A percentile compares a stretch with the other conserved stretches of the same genome.
phyloP scores from a whole-genome alignment of 2,329 filamentous ascomycete genomes.

The Scopulariopsis brevicaulis region DNA sequence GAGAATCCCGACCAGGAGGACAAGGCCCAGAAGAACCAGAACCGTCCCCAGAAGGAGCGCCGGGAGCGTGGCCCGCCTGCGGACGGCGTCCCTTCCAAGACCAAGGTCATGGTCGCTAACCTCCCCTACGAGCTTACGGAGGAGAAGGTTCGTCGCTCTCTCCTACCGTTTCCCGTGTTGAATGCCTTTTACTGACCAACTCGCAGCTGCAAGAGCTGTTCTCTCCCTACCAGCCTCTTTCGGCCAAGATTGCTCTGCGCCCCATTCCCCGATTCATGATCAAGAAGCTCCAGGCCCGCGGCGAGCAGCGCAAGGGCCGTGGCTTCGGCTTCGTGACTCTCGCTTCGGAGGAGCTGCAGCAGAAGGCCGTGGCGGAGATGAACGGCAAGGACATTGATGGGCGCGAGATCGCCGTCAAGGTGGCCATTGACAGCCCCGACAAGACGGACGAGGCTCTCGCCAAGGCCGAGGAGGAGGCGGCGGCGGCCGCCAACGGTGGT shows the following conservation, averaged over 20 bases:
- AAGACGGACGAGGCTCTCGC: conserved; percentile 66
- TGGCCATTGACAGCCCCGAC: conserved; percentile 97
- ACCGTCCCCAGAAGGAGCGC: conserved; percentile 47
- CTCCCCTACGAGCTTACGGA: conserved; percentile 96
- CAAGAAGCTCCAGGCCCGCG: conserved; percentile 98
- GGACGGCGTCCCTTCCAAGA: conserved; percentile 96
- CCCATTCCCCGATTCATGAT: conserved; percentile 99
- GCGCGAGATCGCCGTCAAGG: conserved; percentile 98
- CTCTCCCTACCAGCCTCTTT: conserved; percentile 78
- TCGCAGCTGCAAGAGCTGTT: conserved; percentile 93
- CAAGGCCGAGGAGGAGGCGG: conserved; percentile 20
- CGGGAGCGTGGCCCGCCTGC: conserved; percentile 88
- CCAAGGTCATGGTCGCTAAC: conserved; percentile 99
- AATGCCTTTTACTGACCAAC: conserved; percentile 7
- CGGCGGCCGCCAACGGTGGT: conserved; percentile 26
- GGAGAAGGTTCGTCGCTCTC: conserved; percentile 59
- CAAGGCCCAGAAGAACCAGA: conserved; percentile 44
- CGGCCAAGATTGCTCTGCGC: conserved; percentile 96
- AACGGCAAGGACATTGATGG: conserved; percentile 99
- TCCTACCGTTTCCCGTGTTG: neutral
- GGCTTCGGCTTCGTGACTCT: conserved; percentile 98
- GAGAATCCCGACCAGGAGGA: conserved; percentile 45
- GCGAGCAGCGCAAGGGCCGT: conserved; percentile 96
- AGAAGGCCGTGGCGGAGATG: conserved; percentile 97
- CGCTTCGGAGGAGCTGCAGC: conserved; percentile 86